Evolutionary conservation across 1,284 basidiomycete species (phyloP).

Genomic region (Tetrapyrgos nigripes): DNA sequence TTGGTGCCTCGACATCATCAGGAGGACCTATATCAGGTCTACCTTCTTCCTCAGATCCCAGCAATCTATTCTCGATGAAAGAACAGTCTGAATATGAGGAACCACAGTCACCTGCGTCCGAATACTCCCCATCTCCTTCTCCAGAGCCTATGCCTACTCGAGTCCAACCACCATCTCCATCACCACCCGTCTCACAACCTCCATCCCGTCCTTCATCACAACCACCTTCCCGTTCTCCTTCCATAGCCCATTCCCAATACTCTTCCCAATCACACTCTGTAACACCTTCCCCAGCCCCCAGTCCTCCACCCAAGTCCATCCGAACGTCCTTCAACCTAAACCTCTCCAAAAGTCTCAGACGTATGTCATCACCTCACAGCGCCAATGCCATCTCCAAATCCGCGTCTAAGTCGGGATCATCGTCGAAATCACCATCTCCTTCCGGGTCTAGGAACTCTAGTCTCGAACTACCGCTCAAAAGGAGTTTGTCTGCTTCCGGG

Average conservation of each 20-base stretch:
- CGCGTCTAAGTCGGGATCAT: conserved; percentile 51
- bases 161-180: conserved; percentile 1
- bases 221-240: conserved; percentile 16
- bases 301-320: conserved; percentile 54
- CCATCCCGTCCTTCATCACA: conserved; percentile 4
- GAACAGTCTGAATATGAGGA: background rate
- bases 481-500: too few relatives aligned
- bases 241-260: conserved; percentile 14
- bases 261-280: conserved; percentile 8
- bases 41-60: conserved; percentile 1
- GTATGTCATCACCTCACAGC: conserved; percentile 60
- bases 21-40: conserved; percentile 1
- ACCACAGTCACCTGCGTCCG: background rate
- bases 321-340: too few relatives aligned
- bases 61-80: background rate
- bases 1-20: background rate
- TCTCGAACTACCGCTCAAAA: background rate
- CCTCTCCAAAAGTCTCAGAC: conserved; percentile 53
- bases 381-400: too few relatives aligned
- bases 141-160: conserved; percentile 2
- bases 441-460: conserved; percentile 30
- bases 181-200: conserved; percentile 1
- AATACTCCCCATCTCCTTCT: background rate
- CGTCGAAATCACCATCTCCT: conserved; percentile 32
- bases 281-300: conserved; percentile 33